Conservation (phyloP, 768 basidiomycete species). For the Cantharellus cinnabarinus region DNA sequence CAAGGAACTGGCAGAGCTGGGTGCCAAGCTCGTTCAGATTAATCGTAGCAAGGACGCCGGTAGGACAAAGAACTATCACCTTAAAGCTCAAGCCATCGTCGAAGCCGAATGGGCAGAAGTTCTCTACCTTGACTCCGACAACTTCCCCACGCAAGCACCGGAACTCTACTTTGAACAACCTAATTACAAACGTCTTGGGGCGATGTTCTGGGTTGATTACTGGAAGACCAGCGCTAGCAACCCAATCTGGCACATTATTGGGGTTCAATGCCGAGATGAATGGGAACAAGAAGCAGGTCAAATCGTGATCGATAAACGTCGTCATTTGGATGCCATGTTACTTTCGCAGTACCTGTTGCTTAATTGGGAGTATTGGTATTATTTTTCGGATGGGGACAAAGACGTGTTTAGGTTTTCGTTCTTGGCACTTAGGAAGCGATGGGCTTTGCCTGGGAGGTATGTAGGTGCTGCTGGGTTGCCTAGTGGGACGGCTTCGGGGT, state of each 20-base stretch:
- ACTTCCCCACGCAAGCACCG: conserved; percentile 16
- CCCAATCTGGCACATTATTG: conserved; percentile 21
- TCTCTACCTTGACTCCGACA: conserved; percentile 21
- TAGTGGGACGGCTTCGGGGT: conserved; percentile 10
- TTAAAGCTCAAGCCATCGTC: conserved; percentile 17
- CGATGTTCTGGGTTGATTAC: conserved; percentile 19
- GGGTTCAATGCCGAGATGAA: conserved; percentile 23
- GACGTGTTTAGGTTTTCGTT: conserved; percentile 19
- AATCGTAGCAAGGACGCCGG: conserved; percentile 12
- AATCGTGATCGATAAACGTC: conserved; percentile 22
- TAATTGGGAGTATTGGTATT: conserved; percentile 21
- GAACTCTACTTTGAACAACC: conserved; percentile 20
- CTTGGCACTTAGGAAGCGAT: conserved; percentile 22
- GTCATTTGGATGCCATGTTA: conserved; percentile 19
- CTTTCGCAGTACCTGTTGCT: conserved; percentile 13
- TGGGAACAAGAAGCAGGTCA: conserved; percentile 27
- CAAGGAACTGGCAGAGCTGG: conserved; percentile 6
- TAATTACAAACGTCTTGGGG: conserved; percentile 19
- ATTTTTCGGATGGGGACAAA: conserved; percentile 24
- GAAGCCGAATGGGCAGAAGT: conserved; percentile 17
- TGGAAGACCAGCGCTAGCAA: conserved; percentile 19
- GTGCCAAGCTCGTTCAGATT: conserved; percentile 15
- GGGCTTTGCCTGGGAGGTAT: conserved; percentile 24
- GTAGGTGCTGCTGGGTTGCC: conserved; percentile 22
- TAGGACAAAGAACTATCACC: conserved; percentile 18